Conservation (phyloP, 768 basidiomycete genomes). For the Naematelia encephala region DNA sequence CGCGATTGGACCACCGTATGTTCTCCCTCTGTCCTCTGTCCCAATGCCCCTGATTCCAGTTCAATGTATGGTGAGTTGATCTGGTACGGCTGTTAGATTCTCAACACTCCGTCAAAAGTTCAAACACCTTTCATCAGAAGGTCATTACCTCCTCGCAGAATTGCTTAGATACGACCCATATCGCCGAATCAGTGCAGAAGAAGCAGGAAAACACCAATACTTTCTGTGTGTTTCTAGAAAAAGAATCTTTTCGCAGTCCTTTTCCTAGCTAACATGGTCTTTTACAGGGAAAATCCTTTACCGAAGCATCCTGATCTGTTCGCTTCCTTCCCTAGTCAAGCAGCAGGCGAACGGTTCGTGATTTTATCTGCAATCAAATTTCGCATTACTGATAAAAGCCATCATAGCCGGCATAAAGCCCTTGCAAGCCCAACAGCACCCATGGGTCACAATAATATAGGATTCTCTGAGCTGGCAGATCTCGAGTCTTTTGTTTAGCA, state of each 20-base stretch:
- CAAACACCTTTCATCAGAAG: constrained; percentile 73
- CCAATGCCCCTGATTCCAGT: constrained; percentile 6
- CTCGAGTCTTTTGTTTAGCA: constrained; percentile 34
- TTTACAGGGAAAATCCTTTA: constrained; percentile 75
- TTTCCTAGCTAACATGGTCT: not conserved
- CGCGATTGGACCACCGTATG: constrained; percentile 48
- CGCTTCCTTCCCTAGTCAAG: constrained; percentile 89
- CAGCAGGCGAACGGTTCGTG: constrained; percentile 85
- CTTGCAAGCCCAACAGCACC: constrained; percentile 40
- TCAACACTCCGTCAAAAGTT: constrained; percentile 73
- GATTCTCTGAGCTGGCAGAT: constrained; percentile 18
- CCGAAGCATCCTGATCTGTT: constrained; percentile 97
- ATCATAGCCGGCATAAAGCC: constrained; percentile 27
- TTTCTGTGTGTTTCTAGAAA: constrained; percentile 62
- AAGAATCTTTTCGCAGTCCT: not conserved
- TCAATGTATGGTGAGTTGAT: not conserved
- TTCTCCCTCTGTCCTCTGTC: not conserved
- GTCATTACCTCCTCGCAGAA: constrained; percentile 76
- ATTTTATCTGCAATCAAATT: not conserved
- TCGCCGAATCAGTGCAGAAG: constrained; percentile 78
- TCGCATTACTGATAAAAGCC: not conserved
- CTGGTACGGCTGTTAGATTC: constrained; percentile 39
- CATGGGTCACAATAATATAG: constrained; percentile 12
- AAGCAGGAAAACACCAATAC: constrained; percentile 85
- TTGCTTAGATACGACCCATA: constrained; percentile 87